Evolutionary conservation across 2,329 filamentous ascomycete genomes (phyloP).

Genomic region (Penicillium decumbens): DNA sequence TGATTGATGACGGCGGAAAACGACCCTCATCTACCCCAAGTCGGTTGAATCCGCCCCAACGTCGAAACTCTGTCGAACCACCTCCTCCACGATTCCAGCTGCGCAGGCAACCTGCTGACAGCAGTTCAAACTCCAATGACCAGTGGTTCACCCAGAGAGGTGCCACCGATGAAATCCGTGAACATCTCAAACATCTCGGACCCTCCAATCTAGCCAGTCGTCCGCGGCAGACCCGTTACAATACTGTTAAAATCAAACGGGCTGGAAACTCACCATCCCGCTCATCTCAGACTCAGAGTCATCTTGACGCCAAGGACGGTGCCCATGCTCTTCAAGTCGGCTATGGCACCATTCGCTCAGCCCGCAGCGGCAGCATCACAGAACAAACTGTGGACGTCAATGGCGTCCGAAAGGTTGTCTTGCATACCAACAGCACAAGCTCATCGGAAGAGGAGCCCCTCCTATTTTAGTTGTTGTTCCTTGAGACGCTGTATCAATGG

Average conservation of each 20-base stretch:
- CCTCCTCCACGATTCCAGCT: conserved; percentile 41
- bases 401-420: conserved; percentile 69
- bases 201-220: conserved; percentile 60
- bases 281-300: conserved; percentile 28
- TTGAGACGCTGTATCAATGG: too few species aligned
- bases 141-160: conserved; percentile 45
- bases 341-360: conserved; percentile 53
- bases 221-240: conserved; percentile 58
- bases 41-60: conserved; percentile 22
- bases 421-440: conserved; percentile 62
- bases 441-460: conserved; percentile 39
- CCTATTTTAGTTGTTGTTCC: conserved; percentile 1
- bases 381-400: conserved; percentile 71
- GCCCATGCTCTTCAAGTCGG: conserved; percentile 57
- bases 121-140: conserved; percentile 25
- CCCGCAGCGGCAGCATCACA: conserved; percentile 71
- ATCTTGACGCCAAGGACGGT: conserved; percentile 58
- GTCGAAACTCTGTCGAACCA: conserved; percentile 34
- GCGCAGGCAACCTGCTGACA: conserved; percentile 33
- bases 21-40: conserved; percentile 27
- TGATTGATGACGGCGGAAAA: conserved; percentile 47
- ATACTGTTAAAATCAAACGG: conserved; percentile 63
- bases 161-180: conserved; percentile 52
- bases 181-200: conserved; percentile 60
- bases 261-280: conserved; percentile 38